Conservation (phyloP, 75 land plant species). For the Sequoiadendron giganteum region DNA sequence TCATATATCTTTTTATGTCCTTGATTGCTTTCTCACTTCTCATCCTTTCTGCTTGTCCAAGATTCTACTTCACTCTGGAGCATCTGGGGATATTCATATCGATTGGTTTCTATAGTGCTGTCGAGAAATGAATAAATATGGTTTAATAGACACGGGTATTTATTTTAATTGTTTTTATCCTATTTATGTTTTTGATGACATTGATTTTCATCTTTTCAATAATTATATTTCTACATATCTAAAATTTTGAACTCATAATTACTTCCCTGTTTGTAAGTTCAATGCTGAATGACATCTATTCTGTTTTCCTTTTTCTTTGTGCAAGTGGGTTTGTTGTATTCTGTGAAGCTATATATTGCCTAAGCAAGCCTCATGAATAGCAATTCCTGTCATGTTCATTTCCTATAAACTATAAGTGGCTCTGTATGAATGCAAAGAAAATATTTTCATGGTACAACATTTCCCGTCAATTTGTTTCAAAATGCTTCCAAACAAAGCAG, state of each 20-base stretch:
- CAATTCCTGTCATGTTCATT: neutral
- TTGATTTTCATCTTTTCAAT: neutral
- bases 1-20: neutral
- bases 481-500: neutral
- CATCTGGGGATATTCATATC: neutral
- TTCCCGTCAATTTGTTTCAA: neutral
- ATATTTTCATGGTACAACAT: neutral
- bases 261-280: neutral
- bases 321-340: neutral
- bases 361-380: neutral
- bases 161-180: neutral
- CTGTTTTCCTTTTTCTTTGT: neutral
- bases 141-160: neutral
- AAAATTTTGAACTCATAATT: neutral
- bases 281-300: neutral
- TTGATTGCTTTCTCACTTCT: neutral
- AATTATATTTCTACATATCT: neutral
- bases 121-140: neutral
- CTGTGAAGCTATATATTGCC: neutral
- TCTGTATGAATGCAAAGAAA: neutral
- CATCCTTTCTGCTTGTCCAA: neutral
- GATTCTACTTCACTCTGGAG: neutral
- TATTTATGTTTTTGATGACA: neutral
- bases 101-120: neutral
- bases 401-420: neutral